Evolutionary conservation across 495 filamentous ascomycete species (phyloP), one percentile per base, ranked within the genome.

Genomic region (Xylaria acuta): DNA sequence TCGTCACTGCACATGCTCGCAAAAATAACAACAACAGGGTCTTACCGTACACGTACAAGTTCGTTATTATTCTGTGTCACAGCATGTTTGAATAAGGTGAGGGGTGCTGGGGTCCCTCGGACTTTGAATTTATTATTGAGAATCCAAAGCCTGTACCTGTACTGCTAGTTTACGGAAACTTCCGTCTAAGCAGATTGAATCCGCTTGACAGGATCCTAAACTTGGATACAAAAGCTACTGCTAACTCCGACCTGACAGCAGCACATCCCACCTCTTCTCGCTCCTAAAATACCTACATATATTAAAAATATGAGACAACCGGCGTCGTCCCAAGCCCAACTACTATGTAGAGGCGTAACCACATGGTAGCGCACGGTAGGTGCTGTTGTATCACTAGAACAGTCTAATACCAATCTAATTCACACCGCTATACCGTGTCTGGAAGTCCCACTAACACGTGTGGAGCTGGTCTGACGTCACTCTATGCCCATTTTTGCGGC

Each of bases 381-480:
- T n/a, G 11, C 40, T 47, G 5, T 8, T 20, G 1, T n/a, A 25
- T 27, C 2, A 18, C 12, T 32, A 56, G 47, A 56, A 18, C 6
- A 18, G 18, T 56, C 53, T 16, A 25, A 30, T 56, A 18, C 5
- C 22, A 4, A n/a, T 36, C 32, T 18, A 36, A 36, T 18, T 22
- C 27, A 30, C 20, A 0, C 16, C 32, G 22, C 65, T 36, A 67
- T 27, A 11, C n/a, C 22, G 5, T 18, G 56, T 67, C 9, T 1
- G 49, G 49, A 54, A 67, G 49, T 56, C 49, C 49, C 36, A 41
- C 64, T 54, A 54, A 18, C 20, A 47, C 14, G 36, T 20, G 49
- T 27, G 47, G 47, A n/a, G 49, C 25, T 56, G 27, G 27, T 3
- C n/a, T 67, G 65, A 67, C 65, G 65, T 67, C 65, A 67, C 49